A percentile compares a stretch with the other conserved stretches of the same genome.
phyloP scores from a whole-genome alignment of 345 rosid genomes.

The Salix purpurea region DNA sequence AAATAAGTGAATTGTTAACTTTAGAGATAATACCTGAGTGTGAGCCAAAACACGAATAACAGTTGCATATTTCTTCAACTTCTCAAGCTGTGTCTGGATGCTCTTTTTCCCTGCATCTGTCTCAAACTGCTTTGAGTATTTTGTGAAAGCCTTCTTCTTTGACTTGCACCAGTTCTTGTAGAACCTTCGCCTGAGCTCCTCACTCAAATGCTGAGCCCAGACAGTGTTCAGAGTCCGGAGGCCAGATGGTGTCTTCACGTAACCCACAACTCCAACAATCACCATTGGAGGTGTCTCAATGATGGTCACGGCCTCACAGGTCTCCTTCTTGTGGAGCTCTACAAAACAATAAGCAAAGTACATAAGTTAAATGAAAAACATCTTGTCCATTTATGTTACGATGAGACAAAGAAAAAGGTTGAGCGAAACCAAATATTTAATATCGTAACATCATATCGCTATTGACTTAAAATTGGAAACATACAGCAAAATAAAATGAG shows the following conservation, averaged over 20 bases:
- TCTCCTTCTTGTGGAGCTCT: conserved; percentile 95
- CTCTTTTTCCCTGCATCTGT: conserved; percentile 64
- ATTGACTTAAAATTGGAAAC: not conserved
- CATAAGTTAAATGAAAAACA: not conserved
- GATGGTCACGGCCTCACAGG: conserved; percentile 82
- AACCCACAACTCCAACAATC: conserved; percentile 79
- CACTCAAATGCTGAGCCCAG: conserved; percentile 87
- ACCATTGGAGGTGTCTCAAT: conserved; percentile 84
- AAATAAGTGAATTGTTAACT: not conserved
- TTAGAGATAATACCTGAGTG: conserved; percentile 51
- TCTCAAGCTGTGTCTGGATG: conserved; percentile 67
- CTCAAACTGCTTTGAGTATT: conserved; percentile 54
- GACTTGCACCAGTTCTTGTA: conserved; percentile 85
- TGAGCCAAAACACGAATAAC: conserved; percentile 79
- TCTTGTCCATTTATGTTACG: too few relatives aligned
- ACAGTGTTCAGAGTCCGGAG: conserved; percentile 68
- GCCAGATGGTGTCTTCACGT: conserved; percentile 72
- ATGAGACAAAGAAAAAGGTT: too few relatives aligned
- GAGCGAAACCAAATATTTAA: not conserved
- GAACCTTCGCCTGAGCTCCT: conserved; percentile 76
- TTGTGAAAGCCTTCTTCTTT: conserved; percentile 83
- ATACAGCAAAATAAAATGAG: not conserved
- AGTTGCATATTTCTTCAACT: conserved; percentile 67
- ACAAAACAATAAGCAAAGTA: not conserved
- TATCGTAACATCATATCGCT: not conserved